Evolutionary conservation across 1,284 basidiomycete genomes (phyloP).

Genomic region (Limonomyces culmigenus): DNA sequence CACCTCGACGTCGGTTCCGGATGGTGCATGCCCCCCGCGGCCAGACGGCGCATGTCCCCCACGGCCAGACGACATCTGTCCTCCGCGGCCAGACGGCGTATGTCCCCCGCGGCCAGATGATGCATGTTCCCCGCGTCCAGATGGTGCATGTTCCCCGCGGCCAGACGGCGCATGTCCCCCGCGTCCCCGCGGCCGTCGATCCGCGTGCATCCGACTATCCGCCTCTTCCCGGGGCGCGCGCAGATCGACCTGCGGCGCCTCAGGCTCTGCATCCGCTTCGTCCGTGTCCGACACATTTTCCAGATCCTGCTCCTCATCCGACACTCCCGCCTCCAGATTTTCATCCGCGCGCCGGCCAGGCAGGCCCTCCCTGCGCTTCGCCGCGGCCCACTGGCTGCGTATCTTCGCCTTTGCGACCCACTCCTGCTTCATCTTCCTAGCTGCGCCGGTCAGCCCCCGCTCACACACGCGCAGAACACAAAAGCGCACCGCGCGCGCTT

Average conservation of each 20-base stretch:
- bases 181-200: not conserved
- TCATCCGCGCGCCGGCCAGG: conserved; percentile 7
- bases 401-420: conserved; percentile 64
- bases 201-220: not conserved
- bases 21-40: conserved; percentile 8
- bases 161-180: not conserved
- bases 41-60: conserved; percentile 17
- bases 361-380: conserved; percentile 46
- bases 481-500: conserved; percentile 27
- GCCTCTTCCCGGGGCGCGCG: conserved; percentile 2
- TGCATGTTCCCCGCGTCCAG: not conserved
- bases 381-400: conserved; percentile 60
- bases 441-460: conserved; percentile 18
- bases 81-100: not conserved
- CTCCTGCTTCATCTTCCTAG: conserved; percentile 51
- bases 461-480: conserved; percentile 2
- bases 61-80: not conserved
- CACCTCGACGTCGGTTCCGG: no score
- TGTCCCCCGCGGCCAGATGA: not conserved
- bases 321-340: conserved; percentile 3
- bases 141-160: not conserved
- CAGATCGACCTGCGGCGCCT: not conserved
- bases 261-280: not conserved
- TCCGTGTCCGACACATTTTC: conserved; percentile 1
- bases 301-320: conserved; percentile 4